Base-by-base conservation (phyloP, 345 rosid genomes). In the Euphorbia lathyris region DNA sequence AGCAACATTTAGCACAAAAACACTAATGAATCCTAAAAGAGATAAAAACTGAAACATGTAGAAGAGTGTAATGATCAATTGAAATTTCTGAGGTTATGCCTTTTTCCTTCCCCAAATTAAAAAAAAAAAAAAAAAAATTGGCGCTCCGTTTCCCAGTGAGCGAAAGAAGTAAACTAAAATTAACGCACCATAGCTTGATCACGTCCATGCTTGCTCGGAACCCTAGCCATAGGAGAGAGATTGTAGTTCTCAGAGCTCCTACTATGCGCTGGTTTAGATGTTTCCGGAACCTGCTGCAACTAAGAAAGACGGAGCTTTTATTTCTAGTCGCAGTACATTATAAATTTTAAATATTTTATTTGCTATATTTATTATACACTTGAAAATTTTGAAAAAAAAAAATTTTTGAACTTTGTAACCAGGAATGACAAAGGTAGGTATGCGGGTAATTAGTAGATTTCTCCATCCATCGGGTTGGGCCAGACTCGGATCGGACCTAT, bases 151-250 rank as follows among this genome's bases (percentile, higher is more conserved):
- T 40, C 43, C 9, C 43, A 40, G 2, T 40, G 43, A 40, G 43
- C 43, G 9, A 9, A 40, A 40, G 43, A 40, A 40, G 43, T 40
- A 9, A 40, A 40, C 43, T 2, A 34, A 63, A 45, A 74, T 58
- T 9, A 20, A 53, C 66, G 58, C 74, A 90, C 96, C 85, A 80
- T 80, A 52, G 88, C 66, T 74, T 80, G 90, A 76, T 87, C 97
- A 13, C 86, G 88, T 26, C 80, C 83, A 74, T 89, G 93, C 76
- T 89, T 93, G 68, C 68, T 79, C 57, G 88, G 85, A 63, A 67
- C 75, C 53, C 76, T 69, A 78, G 82, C 81, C 85, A 79, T 79
- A 9, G 38, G 2, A 11, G 36, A 10, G 75, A 52, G 73, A 74
- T 65, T 14, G 56, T n/a, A 20, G 22, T 2, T 27, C 4, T 48